A percentile compares a stretch with the other conserved stretches of the same genome.
phyloP scores from a whole-genome alignment of 176 grass and related monocot species.

The Musa schizocarpa region DNA sequence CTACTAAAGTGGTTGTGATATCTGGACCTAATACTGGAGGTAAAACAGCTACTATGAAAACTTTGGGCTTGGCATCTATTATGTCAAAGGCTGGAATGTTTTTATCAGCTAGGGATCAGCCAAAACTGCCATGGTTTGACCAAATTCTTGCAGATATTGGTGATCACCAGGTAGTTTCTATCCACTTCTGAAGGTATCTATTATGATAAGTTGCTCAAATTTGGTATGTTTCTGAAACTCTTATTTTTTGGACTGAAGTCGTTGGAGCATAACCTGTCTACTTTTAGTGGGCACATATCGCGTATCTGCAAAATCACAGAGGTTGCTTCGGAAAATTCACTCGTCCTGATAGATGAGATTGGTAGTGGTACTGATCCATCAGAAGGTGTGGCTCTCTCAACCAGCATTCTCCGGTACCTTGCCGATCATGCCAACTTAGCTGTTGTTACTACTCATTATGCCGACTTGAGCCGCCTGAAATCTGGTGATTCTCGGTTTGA shows the following conservation, averaged over 20 bases:
- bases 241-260: constrained; percentile 74
- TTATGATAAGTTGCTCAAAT: constrained; percentile 29
- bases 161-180: constrained; percentile 66
- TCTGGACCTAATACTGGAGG: constrained; percentile 83
- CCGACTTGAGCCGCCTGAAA: constrained; percentile 49
- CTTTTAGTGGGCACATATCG: constrained; percentile 72
- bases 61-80: constrained; percentile 53
- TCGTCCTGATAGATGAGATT: constrained; percentile 73
- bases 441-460: constrained; percentile 71
- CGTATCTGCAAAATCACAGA: constrained; percentile 58
- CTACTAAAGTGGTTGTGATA: constrained; percentile 60
- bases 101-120: constrained; percentile 53
- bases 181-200: constrained; percentile 40
- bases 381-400: constrained; percentile 75
- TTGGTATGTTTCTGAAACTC: constrained; percentile 39
- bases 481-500: constrained; percentile 44
- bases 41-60: constrained; percentile 84
- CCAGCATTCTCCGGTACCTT: constrained; percentile 60
- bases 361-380: constrained; percentile 69
- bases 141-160: constrained; percentile 68
- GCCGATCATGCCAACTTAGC: constrained; percentile 32
- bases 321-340: constrained; percentile 44
- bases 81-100: constrained; percentile 76
- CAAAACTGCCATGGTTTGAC: constrained; percentile 66
- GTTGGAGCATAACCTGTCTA: constrained; percentile 67